Conservation (phyloP, 192 early-diverging fungal genomes). For the Fimicolochytrium jonesii region DNA sequence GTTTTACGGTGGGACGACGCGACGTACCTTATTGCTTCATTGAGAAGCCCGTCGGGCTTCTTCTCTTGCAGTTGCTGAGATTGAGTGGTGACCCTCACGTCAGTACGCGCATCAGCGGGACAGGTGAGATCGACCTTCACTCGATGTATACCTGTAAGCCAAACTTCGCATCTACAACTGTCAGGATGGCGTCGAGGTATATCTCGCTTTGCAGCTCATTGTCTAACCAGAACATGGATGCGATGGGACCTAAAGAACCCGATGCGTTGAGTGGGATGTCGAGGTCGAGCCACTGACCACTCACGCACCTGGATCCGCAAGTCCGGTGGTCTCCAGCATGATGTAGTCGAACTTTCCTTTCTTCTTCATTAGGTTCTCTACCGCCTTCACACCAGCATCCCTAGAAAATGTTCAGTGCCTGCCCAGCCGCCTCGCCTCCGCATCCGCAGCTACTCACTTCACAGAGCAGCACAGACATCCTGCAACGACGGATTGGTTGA, state of each 20-base stretch:
- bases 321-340: conserved; percentile 88
- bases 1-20: too few species aligned
- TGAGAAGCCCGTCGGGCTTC: conserved; percentile 58
- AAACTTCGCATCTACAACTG: conserved; percentile 75
- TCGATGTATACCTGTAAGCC: conserved; percentile 3
- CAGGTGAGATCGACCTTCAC: background rate
- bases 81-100: conserved; percentile 11
- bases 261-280: background rate
- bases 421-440: too few species aligned
- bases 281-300: background rate
- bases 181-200: conserved; percentile 86
- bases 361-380: conserved; percentile 89
- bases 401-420: too few species aligned
- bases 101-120: background rate
- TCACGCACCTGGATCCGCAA: conserved; percentile 55
- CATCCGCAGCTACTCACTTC: conserved; percentile 55
- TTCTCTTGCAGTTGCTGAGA: conserved; percentile 43
- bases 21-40: conserved; percentile 71
- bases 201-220: conserved; percentile 87
- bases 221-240: conserved; percentile 96
- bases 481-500: too few species aligned
- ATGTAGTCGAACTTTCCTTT: conserved; percentile 95
- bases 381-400: conserved; percentile 90
- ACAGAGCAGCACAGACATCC: conserved; percentile 93
- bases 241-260: conserved; percentile 80